phyloP scores from a whole-genome alignment of 352 stramenopile genomes.

The Globisporangium okanoganense region DNA sequence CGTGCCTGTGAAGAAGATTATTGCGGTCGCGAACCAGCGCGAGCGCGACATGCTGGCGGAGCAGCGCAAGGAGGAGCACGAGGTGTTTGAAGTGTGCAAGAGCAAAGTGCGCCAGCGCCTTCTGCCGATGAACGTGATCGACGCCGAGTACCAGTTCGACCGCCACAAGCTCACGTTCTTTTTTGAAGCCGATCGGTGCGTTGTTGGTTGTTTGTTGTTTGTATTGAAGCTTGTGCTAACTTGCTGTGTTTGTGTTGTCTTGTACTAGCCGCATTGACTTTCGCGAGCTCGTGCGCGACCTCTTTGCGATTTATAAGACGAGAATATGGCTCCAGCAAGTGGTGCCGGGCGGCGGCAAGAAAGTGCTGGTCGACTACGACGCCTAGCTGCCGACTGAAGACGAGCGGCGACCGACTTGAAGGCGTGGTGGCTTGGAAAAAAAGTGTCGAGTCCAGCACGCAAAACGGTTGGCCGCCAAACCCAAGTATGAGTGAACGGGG shows the following conservation, averaged over 20 bases:
- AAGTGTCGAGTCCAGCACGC: neutral
- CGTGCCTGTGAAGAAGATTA: slow-evolving; percentile 88
- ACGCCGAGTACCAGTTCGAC: slow-evolving; percentile 98
- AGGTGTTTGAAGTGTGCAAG: slow-evolving; percentile 95
- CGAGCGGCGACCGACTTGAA: neutral
- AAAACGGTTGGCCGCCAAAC: neutral
- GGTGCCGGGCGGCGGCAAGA: slow-evolving; percentile 68
- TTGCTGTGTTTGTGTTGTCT: neutral
- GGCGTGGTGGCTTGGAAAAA: neutral
- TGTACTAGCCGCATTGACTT: slow-evolving; percentile 93
- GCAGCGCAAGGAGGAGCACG: slow-evolving; percentile 94
- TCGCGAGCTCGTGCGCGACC: slow-evolving; percentile 95
- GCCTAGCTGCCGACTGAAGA: slow-evolving; percentile 31
- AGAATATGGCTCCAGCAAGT: slow-evolving; percentile 98
- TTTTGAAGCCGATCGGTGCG: slow-evolving; percentile 94
- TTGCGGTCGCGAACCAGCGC: slow-evolving; percentile 88
- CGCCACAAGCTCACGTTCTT: slow-evolving; percentile 99
- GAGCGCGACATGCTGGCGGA: slow-evolving; percentile 91
- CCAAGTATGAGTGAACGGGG: neutral
- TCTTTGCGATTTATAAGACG: slow-evolving; percentile 99
- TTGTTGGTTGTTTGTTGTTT: slow-evolving; percentile 15
- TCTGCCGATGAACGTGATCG: slow-evolving; percentile 96
- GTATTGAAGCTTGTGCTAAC: neutral
- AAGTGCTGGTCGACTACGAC: slow-evolving; percentile 53
- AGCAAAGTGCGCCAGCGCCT: slow-evolving; percentile 93